Percentiles rank a stretch among this genome's conserved stretches.
phyloP scores from a whole-genome alignment of 352 stramenopile genomes.

The Globisporangium canariense region DNA sequence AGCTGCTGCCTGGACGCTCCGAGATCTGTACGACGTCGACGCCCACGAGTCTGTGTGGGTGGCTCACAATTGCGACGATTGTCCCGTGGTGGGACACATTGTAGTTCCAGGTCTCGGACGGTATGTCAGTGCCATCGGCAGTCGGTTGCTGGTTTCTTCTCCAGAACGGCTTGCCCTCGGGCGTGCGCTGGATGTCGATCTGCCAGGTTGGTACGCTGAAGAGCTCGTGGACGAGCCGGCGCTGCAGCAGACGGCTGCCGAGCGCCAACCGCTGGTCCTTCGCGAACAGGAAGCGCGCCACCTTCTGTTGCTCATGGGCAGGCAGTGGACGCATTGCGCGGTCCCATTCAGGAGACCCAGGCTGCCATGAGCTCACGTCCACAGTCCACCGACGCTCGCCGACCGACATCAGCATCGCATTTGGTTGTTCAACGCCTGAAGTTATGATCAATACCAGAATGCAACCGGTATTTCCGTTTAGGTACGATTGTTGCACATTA shows the following conservation, averaged over 20 bases:
- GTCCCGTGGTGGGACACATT: slow-evolving; percentile 78
- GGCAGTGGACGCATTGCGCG: slow-evolving; percentile 33
- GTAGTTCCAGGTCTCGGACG: slow-evolving; percentile 59
- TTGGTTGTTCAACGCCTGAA: no score
- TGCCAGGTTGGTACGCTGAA: slow-evolving; percentile 26
- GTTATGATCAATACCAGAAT: no score
- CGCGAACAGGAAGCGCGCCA: slow-evolving; percentile 54
- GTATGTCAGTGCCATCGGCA: neutral
- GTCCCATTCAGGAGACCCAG: slow-evolving; percentile 31
- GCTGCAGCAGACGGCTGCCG: slow-evolving; percentile 60
- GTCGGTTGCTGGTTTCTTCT: slow-evolving; percentile 6
- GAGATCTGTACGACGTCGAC: slow-evolving; percentile 65
- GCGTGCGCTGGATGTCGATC: slow-evolving; percentile 56
- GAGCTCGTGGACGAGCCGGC: slow-evolving; percentile 36
- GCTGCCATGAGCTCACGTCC: slow-evolving; percentile 41
- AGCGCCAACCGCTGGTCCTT: slow-evolving; percentile 72
- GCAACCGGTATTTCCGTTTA: no score
- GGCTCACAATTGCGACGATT: slow-evolving; percentile 59
- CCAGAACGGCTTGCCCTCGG: slow-evolving; percentile 72
- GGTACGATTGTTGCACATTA: no score
- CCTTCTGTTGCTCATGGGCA: slow-evolving; percentile 39
- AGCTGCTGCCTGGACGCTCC: slow-evolving; percentile 31
- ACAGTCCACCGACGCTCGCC: slow-evolving; percentile 24
- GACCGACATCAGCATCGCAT: neutral
- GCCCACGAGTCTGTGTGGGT: slow-evolving; percentile 42